Conservation (phyloP, 495 filamentous ascomycete genomes). For the Polyplosphaeria fusca region DNA sequence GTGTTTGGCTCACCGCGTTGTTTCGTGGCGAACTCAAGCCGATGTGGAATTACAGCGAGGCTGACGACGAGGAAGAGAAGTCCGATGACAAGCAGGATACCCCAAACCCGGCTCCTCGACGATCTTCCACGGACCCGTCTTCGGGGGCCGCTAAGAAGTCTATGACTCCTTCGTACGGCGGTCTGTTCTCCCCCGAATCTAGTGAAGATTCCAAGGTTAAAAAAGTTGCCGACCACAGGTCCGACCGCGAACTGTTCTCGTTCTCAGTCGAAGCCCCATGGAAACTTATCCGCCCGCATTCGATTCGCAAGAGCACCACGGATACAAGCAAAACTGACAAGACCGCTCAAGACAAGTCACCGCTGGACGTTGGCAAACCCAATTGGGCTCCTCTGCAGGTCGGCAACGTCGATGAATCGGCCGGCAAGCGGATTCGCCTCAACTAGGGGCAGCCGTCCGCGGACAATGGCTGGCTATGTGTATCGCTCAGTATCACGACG, state of each 20-base stretch:
- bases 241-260: slow-evolving; percentile 32
- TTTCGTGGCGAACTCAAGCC: slow-evolving; percentile 62
- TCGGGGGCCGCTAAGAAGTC: slow-evolving; percentile 26
- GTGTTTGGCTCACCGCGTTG: slow-evolving; percentile 77
- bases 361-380: slow-evolving; percentile 14
- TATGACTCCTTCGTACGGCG: slow-evolving; percentile 19
- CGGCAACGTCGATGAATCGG: slow-evolving; percentile 16
- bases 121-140: slow-evolving; percentile 1
- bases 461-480: not conserved
- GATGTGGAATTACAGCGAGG: slow-evolving; percentile 84
- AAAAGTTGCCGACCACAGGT: slow-evolving; percentile 11
- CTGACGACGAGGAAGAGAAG: slow-evolving; percentile 40
- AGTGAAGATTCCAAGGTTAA: slow-evolving; percentile 3
- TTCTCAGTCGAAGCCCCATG: slow-evolving; percentile 36
- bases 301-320: slow-evolving; percentile 1
- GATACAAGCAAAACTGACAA: not conserved
- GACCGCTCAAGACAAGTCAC: not conserved
- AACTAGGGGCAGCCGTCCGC: not conserved
- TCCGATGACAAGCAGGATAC: slow-evolving; percentile 13
- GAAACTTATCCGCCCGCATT: slow-evolving; percentile 21
- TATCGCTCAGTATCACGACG: not conserved
- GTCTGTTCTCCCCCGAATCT: slow-evolving; percentile 19
- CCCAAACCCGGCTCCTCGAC: not conserved
- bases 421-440: slow-evolving; percentile 29
- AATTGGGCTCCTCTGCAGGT: slow-evolving; percentile 21